Base-by-base conservation (phyloP, 768 basidiomycete species). In the Trametes gibbosa region DNA sequence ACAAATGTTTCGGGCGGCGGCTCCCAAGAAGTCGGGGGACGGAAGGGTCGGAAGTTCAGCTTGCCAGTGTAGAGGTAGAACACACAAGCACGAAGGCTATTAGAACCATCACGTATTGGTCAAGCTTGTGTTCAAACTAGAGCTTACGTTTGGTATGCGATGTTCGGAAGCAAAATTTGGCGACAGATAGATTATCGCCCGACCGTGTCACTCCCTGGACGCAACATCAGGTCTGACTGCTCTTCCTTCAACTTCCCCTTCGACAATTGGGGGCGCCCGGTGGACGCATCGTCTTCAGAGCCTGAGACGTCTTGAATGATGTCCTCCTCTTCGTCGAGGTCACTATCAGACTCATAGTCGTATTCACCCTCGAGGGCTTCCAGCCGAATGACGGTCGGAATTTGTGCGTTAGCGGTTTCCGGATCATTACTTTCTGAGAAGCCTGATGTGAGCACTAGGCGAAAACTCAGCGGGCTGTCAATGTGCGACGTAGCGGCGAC, bases 41-140 rank as follows among this genome's bases (percentile, higher is more conserved):
- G 68, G 23, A 76, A 69, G 5, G 73, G 70, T 14, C 62, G 51
- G 57, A 77, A 79, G 25, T 55, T 60, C 37, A 73, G 42, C 27
- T 73, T 69, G 19, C 65, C 62, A 1, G 75, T 77, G 55, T 77
- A 77, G 2, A 79, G 67, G 56, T 76, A 79, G 49, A 73, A 74
- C 7, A 79, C 19, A 14, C 77, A 65, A 1, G 75, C 70, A 52
- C 73, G 73, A 73, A 74, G 74, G 16, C 78, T 79, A 54, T 2
- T 57, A 59, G 0, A 56, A 23, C 12, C 23, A 24, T 24, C 21
- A 24, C 13, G 19, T 23, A 57, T 9, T 63, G 58, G 4, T 32
- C 59, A n/a, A 41, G 41, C 23, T 56, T 19, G 49, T 32, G 23
- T 19, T 4, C 10, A 23, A 7, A 27, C 19, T 19, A 49, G 16